Base-by-base conservation (phyloP, 139 green algal species). In the Chlorella vulgaris region DNA sequence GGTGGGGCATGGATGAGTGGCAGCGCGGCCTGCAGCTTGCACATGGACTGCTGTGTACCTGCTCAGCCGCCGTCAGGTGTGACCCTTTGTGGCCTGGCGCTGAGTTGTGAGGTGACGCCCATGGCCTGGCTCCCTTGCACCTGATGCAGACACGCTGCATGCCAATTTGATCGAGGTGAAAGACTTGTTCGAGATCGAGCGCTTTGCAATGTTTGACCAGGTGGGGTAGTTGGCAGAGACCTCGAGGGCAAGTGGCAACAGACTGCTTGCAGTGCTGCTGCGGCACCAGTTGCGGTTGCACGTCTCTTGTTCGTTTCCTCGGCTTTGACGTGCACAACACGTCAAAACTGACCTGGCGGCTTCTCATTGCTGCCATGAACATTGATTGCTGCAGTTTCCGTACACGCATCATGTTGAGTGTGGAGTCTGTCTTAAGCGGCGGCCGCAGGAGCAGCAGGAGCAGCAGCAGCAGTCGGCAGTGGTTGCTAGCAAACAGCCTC, bases 401-500 rank as follows among this genome's bases (percentile, higher is more conserved):
- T 98, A 96, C 85, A 97, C 94, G 0, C 83, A 95, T 31, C 96
- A 98, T 73, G 70, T 97, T 0, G 95, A 98, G 87, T 92, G 83
- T 61, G 95, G 95, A 7, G 90, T 93, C 3, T 92, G 91, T 68
- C 83, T 98, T 38, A 36, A 81, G 60, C 81, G 81, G 43, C 80
- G 60, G 8, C 40, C 60, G 35, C 22, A 81, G n/a, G 60, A 36
- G 40, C 31, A 47, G 29, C 3, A 71, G 60, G 60, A 71, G 75
- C 39, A 73, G 40, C 60, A 74, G 36, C 38, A 74, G 38, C 36
- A 51, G 38, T 4, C 4, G 66, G 4, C 6, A 13, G 36, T 10
- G 38, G 66, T 8, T 28, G 65, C 13, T n/a, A n/a, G n/a, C n/a
- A n/a, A n/a, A n/a, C n/a, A n/a, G 65, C 13, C 13, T 28, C 29